These are phyloP conservation scores for Microdochium paspali DNA, from an alignment of 2,329 filamentous ascomycete species.

Conservation along the genomic window DNA sequence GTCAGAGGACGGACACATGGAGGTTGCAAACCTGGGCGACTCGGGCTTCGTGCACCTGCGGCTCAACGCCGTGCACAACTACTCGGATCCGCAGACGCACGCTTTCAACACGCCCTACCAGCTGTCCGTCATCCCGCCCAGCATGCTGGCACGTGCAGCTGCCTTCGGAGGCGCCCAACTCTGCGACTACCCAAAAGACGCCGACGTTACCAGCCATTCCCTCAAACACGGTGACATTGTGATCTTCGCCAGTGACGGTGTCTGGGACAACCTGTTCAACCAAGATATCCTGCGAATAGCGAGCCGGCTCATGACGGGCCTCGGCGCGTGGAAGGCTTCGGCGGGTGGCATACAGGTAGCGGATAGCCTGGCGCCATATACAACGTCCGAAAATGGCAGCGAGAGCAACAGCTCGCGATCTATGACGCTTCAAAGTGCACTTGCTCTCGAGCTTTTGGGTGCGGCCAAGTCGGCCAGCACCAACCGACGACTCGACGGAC, in stretches of 20 bases:
- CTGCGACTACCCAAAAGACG: slow-evolving; percentile 75
- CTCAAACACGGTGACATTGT: slow-evolving; percentile 87
- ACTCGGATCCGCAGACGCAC: slow-evolving; percentile 83
- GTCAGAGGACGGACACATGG: slow-evolving; percentile 61
- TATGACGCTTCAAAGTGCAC: slow-evolving; percentile 60
- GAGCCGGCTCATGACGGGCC: slow-evolving; percentile 63
- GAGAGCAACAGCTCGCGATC: slow-evolving; percentile 13
- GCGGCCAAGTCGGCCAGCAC: slow-evolving; percentile 80
- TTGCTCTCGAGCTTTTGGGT: slow-evolving; percentile 70
- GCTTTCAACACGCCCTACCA: slow-evolving; percentile 98
- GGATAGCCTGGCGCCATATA: slow-evolving; percentile 45
- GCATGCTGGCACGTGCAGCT: slow-evolving; percentile 68
- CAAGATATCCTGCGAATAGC: slow-evolving; percentile 80
- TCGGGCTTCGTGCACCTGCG: slow-evolving; percentile 86
- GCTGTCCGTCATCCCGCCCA: slow-evolving; percentile 75
- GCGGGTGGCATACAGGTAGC: slow-evolving; percentile 54
- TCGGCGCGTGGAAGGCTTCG: slow-evolving; percentile 64
- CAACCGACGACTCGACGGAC: slow-evolving; percentile 74
- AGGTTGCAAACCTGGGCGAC: slow-evolving; percentile 91
- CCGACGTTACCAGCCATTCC: slow-evolving; percentile 65
- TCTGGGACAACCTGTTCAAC: slow-evolving; percentile 91
- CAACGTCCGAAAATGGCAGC: slow-evolving; percentile 28
- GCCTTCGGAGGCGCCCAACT: slow-evolving; percentile 77
- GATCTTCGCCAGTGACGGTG: slow-evolving; percentile 88
- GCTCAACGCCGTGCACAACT: slow-evolving; percentile 74